These are phyloP conservation scores for Suillus brevipes DNA, from an alignment of 768 basidiomycete species.

Conservation along the genomic window DNA sequence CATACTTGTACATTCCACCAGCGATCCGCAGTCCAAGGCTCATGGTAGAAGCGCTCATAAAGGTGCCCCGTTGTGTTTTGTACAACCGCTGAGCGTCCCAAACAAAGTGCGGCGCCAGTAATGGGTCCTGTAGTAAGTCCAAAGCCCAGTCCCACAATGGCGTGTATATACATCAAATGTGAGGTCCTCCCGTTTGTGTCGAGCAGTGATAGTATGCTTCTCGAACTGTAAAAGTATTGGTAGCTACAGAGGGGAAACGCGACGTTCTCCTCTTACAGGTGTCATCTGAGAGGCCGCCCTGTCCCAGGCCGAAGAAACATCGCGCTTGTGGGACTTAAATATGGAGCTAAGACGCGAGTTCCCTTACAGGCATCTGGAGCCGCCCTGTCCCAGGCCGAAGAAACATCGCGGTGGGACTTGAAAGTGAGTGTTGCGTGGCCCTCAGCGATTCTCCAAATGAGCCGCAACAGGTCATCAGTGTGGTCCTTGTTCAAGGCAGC, in stretches of 20 bases:
- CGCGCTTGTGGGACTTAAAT: no score
- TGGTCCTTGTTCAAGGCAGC: conserved; percentile 9
- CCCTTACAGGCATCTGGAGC: no score
- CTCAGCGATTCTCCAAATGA: neutral
- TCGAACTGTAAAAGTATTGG: neutral
- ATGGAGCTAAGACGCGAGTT: no score
- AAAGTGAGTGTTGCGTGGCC: conserved; percentile 7
- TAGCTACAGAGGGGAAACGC: conserved; percentile 3
- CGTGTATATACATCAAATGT: neutral
- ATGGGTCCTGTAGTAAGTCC: conserved; percentile 10
- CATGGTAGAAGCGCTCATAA: conserved; percentile 32
- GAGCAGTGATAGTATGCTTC: neutral
- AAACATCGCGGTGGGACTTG: neutral
- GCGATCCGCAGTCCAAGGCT: conserved; percentile 39
- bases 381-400: conserved; percentile 4
- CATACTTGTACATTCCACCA: conserved; percentile 41
- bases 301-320: conserved; percentile 5
- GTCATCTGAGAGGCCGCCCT: neutral
- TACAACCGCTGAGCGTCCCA: conserved; percentile 35
- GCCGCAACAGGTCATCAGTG: conserved; percentile 11
- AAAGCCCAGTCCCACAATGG: conserved; percentile 14
- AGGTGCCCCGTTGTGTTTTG: conserved; percentile 25
- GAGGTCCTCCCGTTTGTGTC: neutral
- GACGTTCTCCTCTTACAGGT: conserved; percentile 6
- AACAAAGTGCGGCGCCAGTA: conserved; percentile 17